These are phyloP conservation scores for Desmodesmus armatus DNA, from an alignment of 139 green algal genomes.

Conservation along the genomic window DNA sequence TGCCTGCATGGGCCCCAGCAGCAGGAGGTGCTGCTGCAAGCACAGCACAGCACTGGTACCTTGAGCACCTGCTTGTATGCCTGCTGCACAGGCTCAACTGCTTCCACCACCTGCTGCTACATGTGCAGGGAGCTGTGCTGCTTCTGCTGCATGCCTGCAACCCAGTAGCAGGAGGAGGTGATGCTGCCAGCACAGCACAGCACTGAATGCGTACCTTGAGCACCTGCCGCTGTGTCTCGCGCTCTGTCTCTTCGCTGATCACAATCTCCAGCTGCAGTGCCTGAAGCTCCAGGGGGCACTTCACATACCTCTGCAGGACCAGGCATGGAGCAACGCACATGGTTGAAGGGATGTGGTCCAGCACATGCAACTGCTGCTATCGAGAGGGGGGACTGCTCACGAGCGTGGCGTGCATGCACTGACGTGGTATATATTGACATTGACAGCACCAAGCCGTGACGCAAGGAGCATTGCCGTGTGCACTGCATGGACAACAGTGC, in stretches of 20 bases:
- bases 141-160: neutral
- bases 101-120: no score
- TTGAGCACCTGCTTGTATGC: neutral
- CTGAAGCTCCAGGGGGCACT: conserved; percentile 71
- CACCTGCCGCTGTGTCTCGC: conserved; percentile 67
- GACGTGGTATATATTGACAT: no score
- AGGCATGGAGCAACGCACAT: no score
- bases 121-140: no score
- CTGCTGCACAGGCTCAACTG: neutral
- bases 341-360: neutral
- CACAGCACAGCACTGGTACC: neutral
- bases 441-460: no score
- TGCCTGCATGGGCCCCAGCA: no score
- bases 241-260: conserved; percentile 69
- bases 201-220: conserved; percentile 54
- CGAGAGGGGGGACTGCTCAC: no score
- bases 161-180: neutral
- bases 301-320: conserved; percentile 69
- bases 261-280: conserved; percentile 75
- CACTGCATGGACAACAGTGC: no score
- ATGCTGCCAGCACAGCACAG: neutral
- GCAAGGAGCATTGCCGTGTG: no score
- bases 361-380: neutral
- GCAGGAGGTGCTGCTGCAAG: neutral
- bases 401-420: no score